These are phyloP conservation scores for Penicillium occitanis DNA, from an alignment of 2,329 filamentous ascomycete species.

Conservation along the genomic window DNA sequence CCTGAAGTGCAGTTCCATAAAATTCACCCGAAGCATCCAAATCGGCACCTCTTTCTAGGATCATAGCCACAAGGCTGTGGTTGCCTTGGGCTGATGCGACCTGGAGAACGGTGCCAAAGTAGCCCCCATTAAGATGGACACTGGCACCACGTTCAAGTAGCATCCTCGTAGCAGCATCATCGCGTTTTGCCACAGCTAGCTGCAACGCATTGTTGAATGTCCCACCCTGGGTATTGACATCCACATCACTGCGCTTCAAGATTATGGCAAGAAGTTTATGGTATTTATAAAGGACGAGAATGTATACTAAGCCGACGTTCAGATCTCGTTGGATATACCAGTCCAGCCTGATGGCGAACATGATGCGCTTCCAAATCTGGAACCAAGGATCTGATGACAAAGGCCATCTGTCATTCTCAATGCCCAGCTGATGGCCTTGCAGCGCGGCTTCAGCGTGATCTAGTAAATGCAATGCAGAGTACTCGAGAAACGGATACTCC, in stretches of 20 bases:
- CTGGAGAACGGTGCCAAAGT: background rate
- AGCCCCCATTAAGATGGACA: background rate
- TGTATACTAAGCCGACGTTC: background rate
- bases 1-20: background rate
- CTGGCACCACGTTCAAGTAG: background rate
- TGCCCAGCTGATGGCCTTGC: background rate
- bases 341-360: background rate
- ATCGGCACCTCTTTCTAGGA: background rate
- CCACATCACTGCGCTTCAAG: background rate
- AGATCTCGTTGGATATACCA: background rate
- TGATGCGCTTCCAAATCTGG: background rate
- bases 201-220: background rate
- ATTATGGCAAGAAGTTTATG: background rate
- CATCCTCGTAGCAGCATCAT: background rate
- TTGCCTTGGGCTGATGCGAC: background rate
- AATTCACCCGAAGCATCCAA: background rate
- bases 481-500: background rate
- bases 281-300: background rate
- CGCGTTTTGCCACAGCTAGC: background rate
- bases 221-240: background rate
- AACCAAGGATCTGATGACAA: background rate
- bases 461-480: background rate
- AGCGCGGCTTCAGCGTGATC: background rate
- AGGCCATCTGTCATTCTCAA: background rate
- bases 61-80: background rate